phyloP scores from a whole-genome alignment of 805 yeast genomes.

The Kregervanrija delftensis region DNA sequence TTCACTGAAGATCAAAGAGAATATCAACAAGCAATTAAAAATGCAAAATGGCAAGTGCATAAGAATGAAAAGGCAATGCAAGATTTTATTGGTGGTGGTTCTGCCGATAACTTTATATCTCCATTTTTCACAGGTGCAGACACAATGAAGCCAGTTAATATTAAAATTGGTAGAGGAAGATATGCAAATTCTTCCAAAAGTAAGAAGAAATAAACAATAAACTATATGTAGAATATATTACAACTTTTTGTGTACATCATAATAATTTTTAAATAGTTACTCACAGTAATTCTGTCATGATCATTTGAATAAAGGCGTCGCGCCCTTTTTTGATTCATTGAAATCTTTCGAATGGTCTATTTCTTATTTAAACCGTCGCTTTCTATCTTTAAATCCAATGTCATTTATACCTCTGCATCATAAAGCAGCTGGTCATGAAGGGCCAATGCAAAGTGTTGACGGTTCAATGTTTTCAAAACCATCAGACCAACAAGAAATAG shows the following conservation, averaged over 20 bases:
- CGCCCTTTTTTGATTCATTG: background rate
- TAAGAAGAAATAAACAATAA: conserved; percentile 17
- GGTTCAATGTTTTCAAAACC: conserved; percentile 73
- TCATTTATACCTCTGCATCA: conserved; percentile 36
- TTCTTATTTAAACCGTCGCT: too few relatives aligned
- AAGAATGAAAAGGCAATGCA: conserved; percentile 80
- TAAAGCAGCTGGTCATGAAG: conserved; percentile 93
- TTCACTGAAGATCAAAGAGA: conserved; percentile 93
- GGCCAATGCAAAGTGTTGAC: conserved; percentile 53
- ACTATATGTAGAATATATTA: background rate
- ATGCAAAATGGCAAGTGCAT: conserved; percentile 80
- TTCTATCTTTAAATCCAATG: conserved; percentile 7
- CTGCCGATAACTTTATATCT: conserved; percentile 78
- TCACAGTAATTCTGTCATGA: too few relatives aligned
- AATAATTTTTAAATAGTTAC: too few relatives aligned
- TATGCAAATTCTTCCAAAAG: conserved; percentile 61
- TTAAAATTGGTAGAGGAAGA: conserved; percentile 81
- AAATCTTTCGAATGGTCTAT: too few relatives aligned
- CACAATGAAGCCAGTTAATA: conserved; percentile 46
- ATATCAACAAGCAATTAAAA: conserved; percentile 78
- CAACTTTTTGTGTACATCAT: background rate
- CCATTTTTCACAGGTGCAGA: conserved; percentile 75
- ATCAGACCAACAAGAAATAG: conserved; percentile 55
- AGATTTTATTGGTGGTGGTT: conserved; percentile 93
- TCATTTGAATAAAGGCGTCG: background rate